Evolutionary conservation across 1,284 basidiomycete genomes (phyloP), one percentile per base, ranked within the genome.

Genomic region (Stereum hirsutum): DNA sequence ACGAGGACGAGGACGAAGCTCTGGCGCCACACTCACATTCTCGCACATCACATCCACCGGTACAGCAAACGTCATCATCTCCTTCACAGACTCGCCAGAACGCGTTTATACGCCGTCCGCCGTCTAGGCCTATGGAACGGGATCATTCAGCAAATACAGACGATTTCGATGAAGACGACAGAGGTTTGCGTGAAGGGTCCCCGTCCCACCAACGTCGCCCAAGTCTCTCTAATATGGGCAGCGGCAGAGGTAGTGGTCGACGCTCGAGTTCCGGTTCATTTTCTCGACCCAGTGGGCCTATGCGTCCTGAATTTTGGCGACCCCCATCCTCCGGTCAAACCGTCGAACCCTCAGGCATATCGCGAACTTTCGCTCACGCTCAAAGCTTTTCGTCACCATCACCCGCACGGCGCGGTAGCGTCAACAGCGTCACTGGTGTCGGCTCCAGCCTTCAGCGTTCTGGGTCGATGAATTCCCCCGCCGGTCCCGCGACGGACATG

Each of bases 321-420:
- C 44, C 27, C 6, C 39, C 28, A 27, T 23, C 41, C 14, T n/a
- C n/a, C n/a, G n/a, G n/a, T n/a, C 41, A 31, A 25, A 5, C 42
- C n/a, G 11, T 32, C 14, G 49, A 52, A 21, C 50, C 50, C 14
- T 52, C 50, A 12, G 49, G 49, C 24, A 43, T 52, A 28, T 52
- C 50, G 10, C 50, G 50, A 35, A 51, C 50, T 23, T 23, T 52
- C 5, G 42, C 48, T 20, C 47, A 46, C 25, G 50, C 50, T 5
- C 49, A 51, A 32, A 21, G 21, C 37, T 42, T 44, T 11, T 50
- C 33, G 38, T 14, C n/a, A n/a, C n/a, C 36, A 10, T 38, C 27
- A 12, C 50, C 44, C 27, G 20, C 45, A 6, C 50, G 50, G 5
- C 50, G 50, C 33, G 39, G 46, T 3, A 51, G 50, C 28, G 36